Conservation (phyloP, 2,329 filamentous ascomycete species). For the Fusarium sp. region DNA sequence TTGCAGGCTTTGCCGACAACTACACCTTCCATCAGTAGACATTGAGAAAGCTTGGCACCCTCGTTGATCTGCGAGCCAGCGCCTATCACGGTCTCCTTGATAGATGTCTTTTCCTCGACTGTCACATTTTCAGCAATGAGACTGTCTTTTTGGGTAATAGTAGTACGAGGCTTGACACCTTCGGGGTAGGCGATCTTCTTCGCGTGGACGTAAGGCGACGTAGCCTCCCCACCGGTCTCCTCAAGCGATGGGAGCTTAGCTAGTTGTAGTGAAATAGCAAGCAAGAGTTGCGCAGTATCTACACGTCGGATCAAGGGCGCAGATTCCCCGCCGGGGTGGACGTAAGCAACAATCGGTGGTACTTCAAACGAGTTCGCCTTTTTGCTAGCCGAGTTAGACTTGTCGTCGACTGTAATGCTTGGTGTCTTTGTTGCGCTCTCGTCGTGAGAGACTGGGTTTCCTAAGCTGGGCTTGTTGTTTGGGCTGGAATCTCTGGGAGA, state of each 20-base stretch:
- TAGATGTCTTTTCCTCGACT: constrained; percentile 87
- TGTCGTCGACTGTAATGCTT: constrained; percentile 11
- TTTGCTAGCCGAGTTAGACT: constrained; percentile 18
- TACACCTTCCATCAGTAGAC: constrained; percentile 92
- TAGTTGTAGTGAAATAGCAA: constrained; percentile 84
- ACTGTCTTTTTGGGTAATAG: constrained; percentile 84
- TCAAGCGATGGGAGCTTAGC: constrained; percentile 83
- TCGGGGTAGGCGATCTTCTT: constrained; percentile 87
- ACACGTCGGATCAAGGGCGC: constrained; percentile 84
- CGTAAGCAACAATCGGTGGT: constrained; percentile 83
- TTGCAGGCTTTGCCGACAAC: constrained; percentile 86
- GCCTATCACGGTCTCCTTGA: constrained; percentile 92
- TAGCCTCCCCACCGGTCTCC: constrained; percentile 66
- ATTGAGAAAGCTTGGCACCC: constrained; percentile 88
- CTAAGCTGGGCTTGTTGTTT: constrained; percentile 23
- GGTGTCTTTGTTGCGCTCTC: not conserved
- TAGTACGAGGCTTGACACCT: constrained; percentile 82
- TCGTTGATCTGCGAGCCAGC: constrained; percentile 87
- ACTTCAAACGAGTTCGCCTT: constrained; percentile 53
- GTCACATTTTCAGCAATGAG: constrained; percentile 90
- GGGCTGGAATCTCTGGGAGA: constrained; percentile 46
- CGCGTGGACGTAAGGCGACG: constrained; percentile 81
- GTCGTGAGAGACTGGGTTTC: not conserved
- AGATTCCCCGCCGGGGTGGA: constrained; percentile 70
- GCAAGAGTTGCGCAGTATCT: constrained; percentile 84